Evolutionary conservation across 2,329 filamentous ascomycete genomes (phyloP).

Genomic region (Pyrenophora teres): DNA sequence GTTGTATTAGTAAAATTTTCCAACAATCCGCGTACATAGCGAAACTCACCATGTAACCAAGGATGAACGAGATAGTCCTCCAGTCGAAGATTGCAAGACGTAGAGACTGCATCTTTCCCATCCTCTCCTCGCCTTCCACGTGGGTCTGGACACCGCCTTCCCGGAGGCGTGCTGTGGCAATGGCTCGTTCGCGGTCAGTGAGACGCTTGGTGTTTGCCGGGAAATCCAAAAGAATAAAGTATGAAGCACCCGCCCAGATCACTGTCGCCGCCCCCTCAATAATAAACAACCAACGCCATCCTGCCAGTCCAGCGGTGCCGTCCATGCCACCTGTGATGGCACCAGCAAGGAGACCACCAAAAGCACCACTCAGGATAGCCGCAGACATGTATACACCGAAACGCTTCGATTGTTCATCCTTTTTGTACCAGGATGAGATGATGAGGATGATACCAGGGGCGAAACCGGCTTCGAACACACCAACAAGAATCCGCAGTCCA

Average conservation of each 20-base stretch:
- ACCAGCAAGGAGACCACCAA: constrained; percentile 47
- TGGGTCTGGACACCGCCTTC: constrained; percentile 49
- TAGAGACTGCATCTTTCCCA: constrained; percentile 48
- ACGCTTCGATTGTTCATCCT: constrained; percentile 61
- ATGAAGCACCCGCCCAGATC: constrained; percentile 49
- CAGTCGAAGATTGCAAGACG: constrained; percentile 50
- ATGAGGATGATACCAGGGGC: constrained; percentile 61
- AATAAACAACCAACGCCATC: constrained; percentile 60
- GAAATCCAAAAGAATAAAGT: constrained; percentile 57
- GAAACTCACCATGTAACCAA: constrained; percentile 55
- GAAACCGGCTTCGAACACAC: constrained; percentile 60
- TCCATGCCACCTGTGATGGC: constrained; percentile 56
- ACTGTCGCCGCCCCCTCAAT: constrained; percentile 48
- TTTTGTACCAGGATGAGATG: constrained; percentile 54
- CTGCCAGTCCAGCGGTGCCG: constrained; percentile 51
- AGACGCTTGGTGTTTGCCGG: constrained; percentile 54
- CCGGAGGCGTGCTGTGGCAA: constrained; percentile 53
- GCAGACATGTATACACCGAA: constrained; percentile 64
- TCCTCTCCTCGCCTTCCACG: constrained; percentile 33
- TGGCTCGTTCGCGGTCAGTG: constrained; percentile 48
- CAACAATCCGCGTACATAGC: constrained; percentile 21
- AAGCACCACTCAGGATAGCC: constrained; percentile 61
- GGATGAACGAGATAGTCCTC: constrained; percentile 55
- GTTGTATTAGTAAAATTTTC: constrained; percentile 5
- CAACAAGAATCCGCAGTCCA: constrained; percentile 60